A percentile compares a stretch with the other conserved stretches of the same genome.
These are phyloP conservation scores for Nepenthes gracilis DNA, from an alignment of 148 eudicot genomes.

Conservation along the genomic window DNA sequence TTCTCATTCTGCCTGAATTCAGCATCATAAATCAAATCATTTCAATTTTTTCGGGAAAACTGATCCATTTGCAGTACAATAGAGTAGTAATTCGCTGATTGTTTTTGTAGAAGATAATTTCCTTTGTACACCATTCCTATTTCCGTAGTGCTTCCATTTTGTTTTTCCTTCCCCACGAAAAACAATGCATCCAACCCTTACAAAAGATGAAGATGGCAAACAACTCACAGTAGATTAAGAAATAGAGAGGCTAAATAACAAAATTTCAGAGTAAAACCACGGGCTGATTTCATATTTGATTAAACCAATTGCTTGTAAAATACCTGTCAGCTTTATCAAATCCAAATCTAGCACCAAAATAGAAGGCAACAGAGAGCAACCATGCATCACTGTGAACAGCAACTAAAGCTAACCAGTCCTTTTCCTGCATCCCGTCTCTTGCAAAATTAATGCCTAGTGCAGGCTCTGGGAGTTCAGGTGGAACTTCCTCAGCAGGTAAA, in stretches of 20 bases:
- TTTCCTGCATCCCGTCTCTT: constrained; percentile 82
- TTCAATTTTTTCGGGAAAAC: too few relatives aligned
- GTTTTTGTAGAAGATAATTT: too few relatives aligned
- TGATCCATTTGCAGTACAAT: too few relatives aligned
- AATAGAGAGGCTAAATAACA: background rate
- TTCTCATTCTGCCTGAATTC: too few relatives aligned
- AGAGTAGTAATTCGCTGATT: too few relatives aligned
- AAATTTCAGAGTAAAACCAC: background rate
- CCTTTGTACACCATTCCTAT: too few relatives aligned
- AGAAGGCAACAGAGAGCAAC: constrained; percentile 84
- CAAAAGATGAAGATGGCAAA: background rate
- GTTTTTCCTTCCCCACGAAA: background rate
- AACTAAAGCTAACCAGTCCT: constrained; percentile 84
- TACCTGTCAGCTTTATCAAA: constrained; percentile 90
- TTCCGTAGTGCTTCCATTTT: background rate
- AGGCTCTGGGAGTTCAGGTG: constrained; percentile 92
- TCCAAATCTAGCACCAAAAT: constrained; percentile 87
- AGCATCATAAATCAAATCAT: too few relatives aligned
- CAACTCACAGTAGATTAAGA: background rate
- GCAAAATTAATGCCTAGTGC: constrained; percentile 93
- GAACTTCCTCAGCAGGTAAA: constrained; percentile 89
- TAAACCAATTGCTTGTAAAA: constrained; percentile 1
- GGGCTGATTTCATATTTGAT: too few relatives aligned
- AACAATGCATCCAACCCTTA: background rate
- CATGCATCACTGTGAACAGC: constrained; percentile 93